These are phyloP conservation scores for Fusarium sp. DNA, from an alignment of 2,329 filamentous ascomycete genomes.

Conservation along the genomic window DNA sequence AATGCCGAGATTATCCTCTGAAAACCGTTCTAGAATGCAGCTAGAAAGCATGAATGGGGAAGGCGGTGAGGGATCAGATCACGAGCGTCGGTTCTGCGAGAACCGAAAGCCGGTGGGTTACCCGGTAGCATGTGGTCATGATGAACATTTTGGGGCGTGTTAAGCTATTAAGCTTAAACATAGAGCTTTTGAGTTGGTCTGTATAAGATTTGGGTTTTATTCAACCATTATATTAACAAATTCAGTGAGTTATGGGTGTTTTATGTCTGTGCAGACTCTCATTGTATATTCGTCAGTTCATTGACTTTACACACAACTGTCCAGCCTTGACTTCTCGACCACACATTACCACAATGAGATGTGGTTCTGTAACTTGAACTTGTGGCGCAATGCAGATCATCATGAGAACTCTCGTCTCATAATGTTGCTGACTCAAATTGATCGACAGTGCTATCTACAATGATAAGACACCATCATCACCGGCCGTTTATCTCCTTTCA, in stretches of 20 bases:
- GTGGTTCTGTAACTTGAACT: too few species aligned
- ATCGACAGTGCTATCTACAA: background rate
- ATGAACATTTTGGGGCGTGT: slow-evolving; percentile 3
- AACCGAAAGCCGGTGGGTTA: slow-evolving; percentile 19
- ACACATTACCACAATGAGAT: too few species aligned
- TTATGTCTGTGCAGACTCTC: too few species aligned
- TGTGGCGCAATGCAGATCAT: too few species aligned
- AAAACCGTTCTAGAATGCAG: slow-evolving; percentile 33
- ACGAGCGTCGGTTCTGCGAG: slow-evolving; percentile 1
- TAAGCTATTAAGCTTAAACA: slow-evolving; percentile 32
- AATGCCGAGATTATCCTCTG: slow-evolving; percentile 50
- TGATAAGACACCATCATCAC: slow-evolving; percentile 3
- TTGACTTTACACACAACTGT: too few species aligned
- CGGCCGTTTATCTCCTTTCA: background rate
- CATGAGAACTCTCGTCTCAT: too few species aligned
- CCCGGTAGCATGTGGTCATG: slow-evolving; percentile 20
- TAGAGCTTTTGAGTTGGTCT: background rate
- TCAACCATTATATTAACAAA: too few species aligned
- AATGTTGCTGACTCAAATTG: background rate
- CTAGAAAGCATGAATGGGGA: slow-evolving; percentile 19
- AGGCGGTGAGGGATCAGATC: slow-evolving; percentile 18
- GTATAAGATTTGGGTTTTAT: too few species aligned
- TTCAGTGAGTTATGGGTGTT: too few species aligned
- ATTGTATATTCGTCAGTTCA: too few species aligned
- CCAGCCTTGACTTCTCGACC: too few species aligned